Conservation (phyloP, 2,329 filamentous ascomycete species). For the Exophiala xenobiotica region DNA sequence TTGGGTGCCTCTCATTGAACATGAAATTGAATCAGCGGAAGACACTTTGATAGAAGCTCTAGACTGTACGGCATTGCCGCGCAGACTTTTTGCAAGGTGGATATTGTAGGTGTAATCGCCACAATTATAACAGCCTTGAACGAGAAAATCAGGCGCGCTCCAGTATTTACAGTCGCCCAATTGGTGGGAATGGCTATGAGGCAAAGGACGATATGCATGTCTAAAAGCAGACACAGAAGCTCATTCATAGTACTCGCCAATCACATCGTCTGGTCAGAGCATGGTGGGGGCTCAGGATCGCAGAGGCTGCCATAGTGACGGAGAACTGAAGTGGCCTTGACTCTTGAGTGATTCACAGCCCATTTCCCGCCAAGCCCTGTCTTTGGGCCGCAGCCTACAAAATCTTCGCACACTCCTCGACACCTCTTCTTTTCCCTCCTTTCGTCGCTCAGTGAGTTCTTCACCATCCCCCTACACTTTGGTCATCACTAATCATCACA, state of each 20-base stretch:
- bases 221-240: neutral
- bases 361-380: slow-evolving; percentile 20
- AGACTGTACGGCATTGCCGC: neutral
- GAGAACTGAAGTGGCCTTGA: neutral
- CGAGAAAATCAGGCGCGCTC: neutral
- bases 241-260: neutral
- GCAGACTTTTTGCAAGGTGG: neutral
- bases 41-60: neutral
- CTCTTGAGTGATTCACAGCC: slow-evolving; percentile 5
- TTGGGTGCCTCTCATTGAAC: too few species aligned
- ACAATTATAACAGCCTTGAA: neutral
- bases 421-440: slow-evolving; percentile 24
- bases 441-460: slow-evolving; percentile 33
- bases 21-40: too few species aligned
- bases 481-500: slow-evolving; percentile 30
- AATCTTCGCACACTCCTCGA: slow-evolving; percentile 28
- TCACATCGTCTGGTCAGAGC: neutral
- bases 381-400: slow-evolving; percentile 27
- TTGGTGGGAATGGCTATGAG: neutral
- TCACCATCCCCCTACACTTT: slow-evolving; percentile 21
- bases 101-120: neutral
- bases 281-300: neutral
- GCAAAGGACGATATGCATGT: slow-evolving; percentile 1
- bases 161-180: neutral
- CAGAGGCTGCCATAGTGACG: neutral